Percentiles rank a stretch among this genome's conserved stretches.
Evolutionary conservation across 2,329 filamentous ascomycete species (phyloP).

Genomic region (Claviceps africana): DNA sequence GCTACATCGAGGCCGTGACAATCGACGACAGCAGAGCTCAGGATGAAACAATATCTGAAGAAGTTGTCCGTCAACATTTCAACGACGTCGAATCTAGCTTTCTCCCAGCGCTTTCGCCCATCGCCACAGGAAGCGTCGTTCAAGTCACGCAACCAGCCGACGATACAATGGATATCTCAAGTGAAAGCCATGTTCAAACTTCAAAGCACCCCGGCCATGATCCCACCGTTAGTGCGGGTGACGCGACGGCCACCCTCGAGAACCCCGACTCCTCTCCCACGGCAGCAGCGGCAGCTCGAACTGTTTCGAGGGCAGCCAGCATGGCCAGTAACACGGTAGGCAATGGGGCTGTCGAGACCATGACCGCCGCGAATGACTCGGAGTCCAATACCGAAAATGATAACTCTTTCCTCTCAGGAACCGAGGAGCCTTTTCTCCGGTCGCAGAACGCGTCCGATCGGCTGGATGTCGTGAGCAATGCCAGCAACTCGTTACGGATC

Average conservation of each 20-base stretch:
- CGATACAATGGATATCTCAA: slow-evolving; percentile 42
- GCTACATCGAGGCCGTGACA: slow-evolving; percentile 27
- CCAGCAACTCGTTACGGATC: slow-evolving; percentile 30
- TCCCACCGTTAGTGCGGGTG: slow-evolving; percentile 18
- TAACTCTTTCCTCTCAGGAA: slow-evolving; percentile 16
- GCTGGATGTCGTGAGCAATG: slow-evolving; percentile 28
- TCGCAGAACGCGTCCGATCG: slow-evolving; percentile 19
- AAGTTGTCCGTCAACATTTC: slow-evolving; percentile 40
- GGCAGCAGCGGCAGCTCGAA: slow-evolving; percentile 38
- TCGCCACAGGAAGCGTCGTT: slow-evolving; percentile 30
- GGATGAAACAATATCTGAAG: slow-evolving; percentile 38
- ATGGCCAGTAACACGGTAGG: slow-evolving; percentile 21
- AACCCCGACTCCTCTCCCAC: slow-evolving; percentile 43
- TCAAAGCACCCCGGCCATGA: slow-evolving; percentile 5
- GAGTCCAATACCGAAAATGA: slow-evolving; percentile 14
- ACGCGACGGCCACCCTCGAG: slow-evolving; percentile 38
- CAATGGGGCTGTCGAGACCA: slow-evolving; percentile 2
- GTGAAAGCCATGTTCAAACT: slow-evolving; percentile 17
- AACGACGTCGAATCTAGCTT: slow-evolving; percentile 55
- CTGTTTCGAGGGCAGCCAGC: slow-evolving; percentile 37
- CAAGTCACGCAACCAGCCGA: slow-evolving; percentile 26
- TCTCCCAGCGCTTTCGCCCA: slow-evolving; percentile 41
- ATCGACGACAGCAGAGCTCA: slow-evolving; percentile 19
- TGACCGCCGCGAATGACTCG: slow-evolving; percentile 7
- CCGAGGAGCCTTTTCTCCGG: slow-evolving; percentile 16